Base-by-base conservation (phyloP, 768 basidiomycete species). In the Cyclocybe aegerita region DNA sequence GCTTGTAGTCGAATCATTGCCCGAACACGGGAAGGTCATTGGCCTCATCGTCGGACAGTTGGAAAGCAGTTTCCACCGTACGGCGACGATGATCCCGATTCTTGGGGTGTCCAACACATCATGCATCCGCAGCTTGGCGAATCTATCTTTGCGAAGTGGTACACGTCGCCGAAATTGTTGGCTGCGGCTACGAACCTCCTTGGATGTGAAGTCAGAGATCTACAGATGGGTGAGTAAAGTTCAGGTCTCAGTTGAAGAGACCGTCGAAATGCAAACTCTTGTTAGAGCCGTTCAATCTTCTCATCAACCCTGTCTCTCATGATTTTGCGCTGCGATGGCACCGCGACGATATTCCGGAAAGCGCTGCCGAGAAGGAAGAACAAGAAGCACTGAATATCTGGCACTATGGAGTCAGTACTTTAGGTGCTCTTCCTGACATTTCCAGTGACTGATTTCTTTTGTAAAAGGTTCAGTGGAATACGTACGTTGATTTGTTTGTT, bases 21-120 rank as follows among this genome's bases (percentile, higher is more conserved):
- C 14, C 74, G 72, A 29, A 86, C 87, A 0, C 81, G 88, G 4
- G 45, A 70, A 0, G 86, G 86, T 1, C 52, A 62, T 2, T 91
- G 88, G 89, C 70, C 79, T 0, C 74, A 85, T 56, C 73, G 86
- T 3, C 78, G 89, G 33, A 83, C 81, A 0, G 85, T 91, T 12
- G 89, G 90, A 1, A 85, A 83, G 53, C 86, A 89, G 63, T 91
- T 90, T 53, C 88, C 89, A 3, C 89, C 88, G 0, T 90, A 76
- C 57, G 82, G 76, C 46, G 66, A 77, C 31, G 71, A 70, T 11
- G 66, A 80, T 45, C 77, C 81, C 1, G 89, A 91, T 65, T 80
- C 84, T 0, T 90, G 89, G 88, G 90, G 89, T 1, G 81, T 90
- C 1, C 89, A 90, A 56, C 87, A 90, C 54, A 64, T 87, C 39